A percentile compares a stretch with the other conserved stretches of the same genome.
phyloP scores from a whole-genome alignment of 192 early-diverging fungal genomes.

The Gryganskiella cystojenkinii region DNA sequence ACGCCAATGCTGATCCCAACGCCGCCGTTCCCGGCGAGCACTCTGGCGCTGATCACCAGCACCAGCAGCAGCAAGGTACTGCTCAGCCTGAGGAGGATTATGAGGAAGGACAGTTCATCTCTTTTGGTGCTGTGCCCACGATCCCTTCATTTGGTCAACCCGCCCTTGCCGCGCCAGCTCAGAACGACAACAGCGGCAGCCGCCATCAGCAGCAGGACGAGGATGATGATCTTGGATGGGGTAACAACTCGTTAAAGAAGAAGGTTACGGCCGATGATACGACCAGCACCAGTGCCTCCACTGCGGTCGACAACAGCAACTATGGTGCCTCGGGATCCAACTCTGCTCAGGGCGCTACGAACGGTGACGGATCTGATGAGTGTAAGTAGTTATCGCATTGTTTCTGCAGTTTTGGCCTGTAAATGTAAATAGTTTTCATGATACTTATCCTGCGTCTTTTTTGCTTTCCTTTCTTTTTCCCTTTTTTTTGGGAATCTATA shows the following conservation, averaged over 20 bases:
- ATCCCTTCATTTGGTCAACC: slow-evolving; percentile 41
- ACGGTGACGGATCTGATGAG: slow-evolving; percentile 33
- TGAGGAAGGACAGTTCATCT: slow-evolving; percentile 43
- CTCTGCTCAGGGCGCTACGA: background rate
- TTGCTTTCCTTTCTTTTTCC: background rate
- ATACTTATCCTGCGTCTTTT: background rate
- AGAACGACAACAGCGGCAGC: slow-evolving; percentile 24
- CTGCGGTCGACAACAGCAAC: slow-evolving; percentile 38
- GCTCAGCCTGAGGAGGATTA: slow-evolving; percentile 16
- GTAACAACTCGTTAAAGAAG: slow-evolving; percentile 63
- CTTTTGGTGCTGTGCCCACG: slow-evolving; percentile 46
- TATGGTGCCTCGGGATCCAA: slow-evolving; percentile 14
- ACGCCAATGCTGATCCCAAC: slow-evolving; percentile 13
- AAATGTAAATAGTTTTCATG: background rate
- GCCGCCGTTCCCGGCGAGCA: background rate
- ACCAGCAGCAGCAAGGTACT: no score
- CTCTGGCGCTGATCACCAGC: slow-evolving; percentile 8
- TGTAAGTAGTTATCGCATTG: slow-evolving; percentile 11
- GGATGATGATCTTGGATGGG: slow-evolving; percentile 72
- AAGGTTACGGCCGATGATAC: slow-evolving; percentile 22
- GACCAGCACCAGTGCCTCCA: background rate
- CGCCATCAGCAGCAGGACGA: slow-evolving; percentile 46
- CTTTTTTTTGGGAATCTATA: background rate
- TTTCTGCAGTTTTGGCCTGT: background rate
- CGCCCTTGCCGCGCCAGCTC: slow-evolving; percentile 2